A percentile compares a stretch with the other conserved stretches of the same genome.
Conservation (phyloP, 768 basidiomycete species). For the Hypholoma sublateritium region DNA sequence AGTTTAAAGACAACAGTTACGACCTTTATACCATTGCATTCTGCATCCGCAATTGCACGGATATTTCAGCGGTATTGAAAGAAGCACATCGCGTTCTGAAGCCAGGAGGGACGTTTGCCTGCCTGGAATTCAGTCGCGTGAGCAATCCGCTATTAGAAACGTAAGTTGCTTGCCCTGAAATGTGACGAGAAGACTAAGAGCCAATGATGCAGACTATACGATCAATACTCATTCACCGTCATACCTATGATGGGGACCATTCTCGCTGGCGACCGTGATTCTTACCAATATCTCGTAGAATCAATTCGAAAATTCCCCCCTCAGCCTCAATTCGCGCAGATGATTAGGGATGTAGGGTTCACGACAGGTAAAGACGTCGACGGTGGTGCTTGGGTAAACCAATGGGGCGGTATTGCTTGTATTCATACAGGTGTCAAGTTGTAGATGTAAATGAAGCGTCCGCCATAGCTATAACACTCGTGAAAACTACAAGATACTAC, state of each 20-base stretch:
- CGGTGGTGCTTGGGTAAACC: conserved; percentile 81
- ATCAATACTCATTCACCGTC: conserved; percentile 93
- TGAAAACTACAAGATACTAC: not conserved
- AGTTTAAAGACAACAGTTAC: conserved; percentile 80
- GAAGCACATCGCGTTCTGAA: conserved; percentile 95
- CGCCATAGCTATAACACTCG: not conserved
- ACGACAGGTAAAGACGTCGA: conserved; percentile 66
- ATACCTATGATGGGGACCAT: conserved; percentile 97
- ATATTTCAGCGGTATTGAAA: conserved; percentile 79
- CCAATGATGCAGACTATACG: conserved; percentile 66
- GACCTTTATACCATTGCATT: conserved; percentile 99
- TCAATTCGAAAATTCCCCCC: conserved; percentile 93
- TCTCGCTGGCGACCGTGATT: conserved; percentile 89
- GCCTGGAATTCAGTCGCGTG: conserved; percentile 94
- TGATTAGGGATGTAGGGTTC: conserved; percentile 90
- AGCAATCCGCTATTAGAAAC: conserved; percentile 81
- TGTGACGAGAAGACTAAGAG: not conserved
- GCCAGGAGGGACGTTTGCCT: conserved; percentile 93
- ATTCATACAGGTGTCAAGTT: conserved; percentile 85
- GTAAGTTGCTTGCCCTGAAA: conserved; percentile 48
- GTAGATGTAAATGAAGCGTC: conserved; percentile 27
- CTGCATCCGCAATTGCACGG: conserved; percentile 96
- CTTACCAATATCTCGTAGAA: conserved; percentile 97
- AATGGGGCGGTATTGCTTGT: conserved; percentile 87
- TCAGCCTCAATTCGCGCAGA: conserved; percentile 82